Conservation (phyloP, 1,284 basidiomycete species). For the Gymnopus androsaceus region DNA sequence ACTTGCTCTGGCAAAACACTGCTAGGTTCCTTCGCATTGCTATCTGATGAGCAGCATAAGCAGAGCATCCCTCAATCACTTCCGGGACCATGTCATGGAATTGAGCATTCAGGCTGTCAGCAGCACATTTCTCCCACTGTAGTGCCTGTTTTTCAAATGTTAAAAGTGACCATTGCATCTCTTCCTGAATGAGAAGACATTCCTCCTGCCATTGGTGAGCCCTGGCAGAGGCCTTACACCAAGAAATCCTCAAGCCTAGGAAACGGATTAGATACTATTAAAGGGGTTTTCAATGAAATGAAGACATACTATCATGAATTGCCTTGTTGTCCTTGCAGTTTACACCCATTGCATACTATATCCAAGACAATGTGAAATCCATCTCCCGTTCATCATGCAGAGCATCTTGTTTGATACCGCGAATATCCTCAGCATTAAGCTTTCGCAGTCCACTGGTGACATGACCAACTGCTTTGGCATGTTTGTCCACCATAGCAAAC, state of each 20-base stretch:
- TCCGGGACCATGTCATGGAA: not conserved
- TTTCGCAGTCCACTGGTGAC: not conserved
- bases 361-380: not conserved
- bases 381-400: no score
- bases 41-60: not conserved
- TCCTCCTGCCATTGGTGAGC: slow-evolving; percentile 1
- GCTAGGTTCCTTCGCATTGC: not conserved
- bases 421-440: not conserved
- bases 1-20: not conserved
- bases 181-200: not conserved
- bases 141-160: not conserved
- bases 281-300: not conserved
- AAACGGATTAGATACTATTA: not conserved
- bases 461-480: not conserved
- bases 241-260: slow-evolving; percentile 3
- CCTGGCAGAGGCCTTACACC: slow-evolving; percentile 2
- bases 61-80: not conserved
- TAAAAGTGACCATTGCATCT: not conserved
- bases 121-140: not conserved
- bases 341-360: not conserved
- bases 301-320: not conserved
- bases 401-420: not conserved
- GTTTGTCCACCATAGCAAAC: not conserved
- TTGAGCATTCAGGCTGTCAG: not conserved
- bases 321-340: not conserved